Conservation (phyloP, 2,329 filamentous ascomycete genomes). For the Xylaria sp. region DNA sequence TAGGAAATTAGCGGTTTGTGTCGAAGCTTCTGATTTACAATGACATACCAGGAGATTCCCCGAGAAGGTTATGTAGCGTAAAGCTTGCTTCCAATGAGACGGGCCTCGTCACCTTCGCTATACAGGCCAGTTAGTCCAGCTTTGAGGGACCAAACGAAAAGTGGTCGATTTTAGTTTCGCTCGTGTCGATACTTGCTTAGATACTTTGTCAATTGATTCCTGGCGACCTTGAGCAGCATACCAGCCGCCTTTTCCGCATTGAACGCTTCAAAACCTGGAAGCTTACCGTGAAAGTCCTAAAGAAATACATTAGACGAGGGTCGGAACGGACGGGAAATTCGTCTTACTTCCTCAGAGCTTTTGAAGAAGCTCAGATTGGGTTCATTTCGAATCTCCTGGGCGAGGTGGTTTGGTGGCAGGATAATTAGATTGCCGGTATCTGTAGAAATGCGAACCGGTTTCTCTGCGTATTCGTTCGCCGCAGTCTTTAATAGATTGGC, state of each 20-base stretch:
- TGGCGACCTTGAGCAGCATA: slow-evolving; percentile 30
- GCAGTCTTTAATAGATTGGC: slow-evolving; percentile 29
- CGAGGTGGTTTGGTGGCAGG: slow-evolving; percentile 34
- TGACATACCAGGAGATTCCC: slow-evolving; percentile 37
- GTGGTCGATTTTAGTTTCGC: background rate
- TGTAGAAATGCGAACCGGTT: slow-evolving; percentile 33
- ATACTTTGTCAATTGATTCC: slow-evolving; percentile 34
- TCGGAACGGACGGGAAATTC: background rate
- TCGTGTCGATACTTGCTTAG: slow-evolving; percentile 12
- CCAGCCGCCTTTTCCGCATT: slow-evolving; percentile 20
- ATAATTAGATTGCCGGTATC: slow-evolving; percentile 33
- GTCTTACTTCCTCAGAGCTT: slow-evolving; percentile 23
- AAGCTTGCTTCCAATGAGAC: slow-evolving; percentile 39
- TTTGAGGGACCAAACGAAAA: background rate
- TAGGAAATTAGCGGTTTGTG: slow-evolving; percentile 5
- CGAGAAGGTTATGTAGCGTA: slow-evolving; percentile 32
- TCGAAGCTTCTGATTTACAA: background rate
- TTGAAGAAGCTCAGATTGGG: slow-evolving; percentile 29
- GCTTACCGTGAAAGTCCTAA: slow-evolving; percentile 34
- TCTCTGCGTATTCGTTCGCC: slow-evolving; percentile 16
- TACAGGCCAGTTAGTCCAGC: background rate
- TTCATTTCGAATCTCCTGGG: slow-evolving; percentile 37
- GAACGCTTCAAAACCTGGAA: slow-evolving; percentile 34
- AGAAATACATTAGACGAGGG: slow-evolving; percentile 10
- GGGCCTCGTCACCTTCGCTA: slow-evolving; percentile 35